Base-by-base conservation (phyloP, 495 filamentous ascomycete genomes). In the Penicillium parvum region DNA sequence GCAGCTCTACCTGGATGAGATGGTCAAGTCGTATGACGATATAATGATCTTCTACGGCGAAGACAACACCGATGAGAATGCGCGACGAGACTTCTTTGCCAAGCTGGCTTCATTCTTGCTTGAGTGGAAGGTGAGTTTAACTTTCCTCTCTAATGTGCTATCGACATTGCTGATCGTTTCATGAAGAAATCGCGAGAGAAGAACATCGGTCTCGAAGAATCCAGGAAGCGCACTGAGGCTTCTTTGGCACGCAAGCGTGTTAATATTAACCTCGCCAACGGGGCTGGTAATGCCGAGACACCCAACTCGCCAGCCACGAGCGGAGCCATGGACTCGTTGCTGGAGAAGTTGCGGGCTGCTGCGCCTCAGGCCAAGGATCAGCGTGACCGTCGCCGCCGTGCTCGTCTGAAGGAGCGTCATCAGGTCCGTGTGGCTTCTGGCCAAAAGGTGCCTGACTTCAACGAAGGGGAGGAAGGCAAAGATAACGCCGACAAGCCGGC, bases 11-110 rank as follows among this genome's bases (percentile, higher is more conserved):
- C 69, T 97, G 12, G 90, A 96, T 47, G 89, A 95, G 55, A 96
- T 96, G 90, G 68, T 77, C 37, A 80, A 85, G 50, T 84, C 85
- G 4, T 97, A 90, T 67, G 86, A 96, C 50, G 89, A 96, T 64
- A 95, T 97, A 47, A 88, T 98, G 82, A 77, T 82, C 15, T 96
- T 96, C 70, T 98, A 95, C 59, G 92, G 92, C 43, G 92, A 98
- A 66, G 94, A 98, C 60, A 82, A 84, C 23, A 73, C 75, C 11
- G 94, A 98, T 60, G 92, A 98, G 22, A 92, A 86, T 60, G 87
- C 90, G n/a, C 80, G 91, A 40, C 78, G 94, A 47, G 91, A 96
- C 58, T 98, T 98, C 77, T 98, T 98, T 53, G 75, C 83, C 36
- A 97, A 97, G 71, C 77, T 98, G 52, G 89, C 90, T n/a, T 64